Percentiles rank a stretch among this genome's conserved stretches.
phyloP scores from a whole-genome alignment of 2,329 filamentous ascomycete genomes.

The Nothomitra cinnamomea region DNA sequence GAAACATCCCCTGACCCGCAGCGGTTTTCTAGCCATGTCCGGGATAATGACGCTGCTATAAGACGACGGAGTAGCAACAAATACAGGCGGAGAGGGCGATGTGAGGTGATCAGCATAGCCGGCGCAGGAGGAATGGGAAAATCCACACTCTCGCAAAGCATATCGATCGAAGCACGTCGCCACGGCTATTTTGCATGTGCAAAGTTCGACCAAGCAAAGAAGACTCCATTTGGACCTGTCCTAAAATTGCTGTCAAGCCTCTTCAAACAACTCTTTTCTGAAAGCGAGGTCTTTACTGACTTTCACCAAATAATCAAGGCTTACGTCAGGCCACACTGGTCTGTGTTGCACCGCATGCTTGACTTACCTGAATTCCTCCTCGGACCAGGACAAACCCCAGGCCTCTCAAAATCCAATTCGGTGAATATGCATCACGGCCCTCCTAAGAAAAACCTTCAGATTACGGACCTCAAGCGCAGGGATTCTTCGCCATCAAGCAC shows the following conservation, averaged over 20 bases:
- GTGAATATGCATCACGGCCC: not conserved
- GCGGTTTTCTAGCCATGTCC: not conserved
- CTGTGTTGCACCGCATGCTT: conserved; percentile 42
- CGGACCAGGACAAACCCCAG: not conserved
- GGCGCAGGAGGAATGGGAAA: conserved; percentile 48
- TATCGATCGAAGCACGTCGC: conserved; percentile 41
- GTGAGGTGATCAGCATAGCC: conserved; percentile 44
- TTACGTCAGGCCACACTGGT: conserved; percentile 47
- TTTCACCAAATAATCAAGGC: conserved; percentile 46
- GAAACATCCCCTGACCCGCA: not conserved
- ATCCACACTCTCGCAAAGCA: conserved; percentile 45
- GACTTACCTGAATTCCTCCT: conserved; percentile 30
- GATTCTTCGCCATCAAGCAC: not conserved
- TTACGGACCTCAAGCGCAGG: not conserved
- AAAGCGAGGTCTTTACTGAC: conserved; percentile 45
- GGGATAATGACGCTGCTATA: not conserved
- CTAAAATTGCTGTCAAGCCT: conserved; percentile 46
- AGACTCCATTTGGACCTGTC: conserved; percentile 44
- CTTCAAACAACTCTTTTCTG: conserved; percentile 51
- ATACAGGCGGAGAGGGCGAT: conserved; percentile 38
- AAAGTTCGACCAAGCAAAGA: conserved; percentile 46
- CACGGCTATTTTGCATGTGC: conserved; percentile 48
- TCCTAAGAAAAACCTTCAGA: not conserved
- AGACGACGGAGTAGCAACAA: conserved; percentile 36
- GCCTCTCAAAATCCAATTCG: not conserved